Percentiles rank a stretch among this genome's conserved stretches.
Conservation (phyloP, 495 filamentous ascomycete genomes). For the Amniculicola lignicola region DNA sequence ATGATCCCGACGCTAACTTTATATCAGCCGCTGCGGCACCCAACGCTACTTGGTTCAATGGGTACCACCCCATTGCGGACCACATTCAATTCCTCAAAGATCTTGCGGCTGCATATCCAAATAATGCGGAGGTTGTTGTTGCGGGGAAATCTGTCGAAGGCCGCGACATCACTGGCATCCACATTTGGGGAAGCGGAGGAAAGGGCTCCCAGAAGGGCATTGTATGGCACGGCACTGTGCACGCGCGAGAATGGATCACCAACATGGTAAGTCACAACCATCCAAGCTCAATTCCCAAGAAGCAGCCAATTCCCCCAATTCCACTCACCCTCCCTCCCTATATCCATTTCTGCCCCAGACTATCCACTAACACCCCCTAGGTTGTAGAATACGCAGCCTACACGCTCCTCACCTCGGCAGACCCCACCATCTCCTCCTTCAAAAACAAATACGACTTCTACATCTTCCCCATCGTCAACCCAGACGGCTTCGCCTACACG, state of each 20-base stretch:
- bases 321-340: too few relatives aligned
- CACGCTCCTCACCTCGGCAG: conserved; percentile 47
- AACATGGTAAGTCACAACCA: conserved; percentile 39
- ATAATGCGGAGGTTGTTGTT: conserved; percentile 52
- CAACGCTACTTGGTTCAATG: conserved; percentile 52
- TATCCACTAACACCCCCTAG: background rate
- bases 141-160: conserved; percentile 53
- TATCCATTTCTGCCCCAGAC: background rate
- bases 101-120: conserved; percentile 48
- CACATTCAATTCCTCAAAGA: conserved; percentile 54
- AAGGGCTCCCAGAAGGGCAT: conserved; percentile 57
- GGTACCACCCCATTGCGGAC: conserved; percentile 56
- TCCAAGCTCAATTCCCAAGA: too few relatives aligned
- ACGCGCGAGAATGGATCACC: conserved; percentile 64
- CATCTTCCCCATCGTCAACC: conserved; percentile 61
- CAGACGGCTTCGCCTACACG: conserved; percentile 63
- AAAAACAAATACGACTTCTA: conserved; percentile 63
- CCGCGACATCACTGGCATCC: conserved; percentile 55
- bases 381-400: conserved; percentile 57
- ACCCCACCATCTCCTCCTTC: conserved; percentile 44
- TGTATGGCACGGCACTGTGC: conserved; percentile 60
- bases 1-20: conserved; percentile 15
- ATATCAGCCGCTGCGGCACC: conserved; percentile 19
- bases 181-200: conserved; percentile 54
- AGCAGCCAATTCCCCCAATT: too few relatives aligned